Conservation (phyloP, 2,329 filamentous ascomycete genomes). For the Cercospora nicotianae region DNA sequence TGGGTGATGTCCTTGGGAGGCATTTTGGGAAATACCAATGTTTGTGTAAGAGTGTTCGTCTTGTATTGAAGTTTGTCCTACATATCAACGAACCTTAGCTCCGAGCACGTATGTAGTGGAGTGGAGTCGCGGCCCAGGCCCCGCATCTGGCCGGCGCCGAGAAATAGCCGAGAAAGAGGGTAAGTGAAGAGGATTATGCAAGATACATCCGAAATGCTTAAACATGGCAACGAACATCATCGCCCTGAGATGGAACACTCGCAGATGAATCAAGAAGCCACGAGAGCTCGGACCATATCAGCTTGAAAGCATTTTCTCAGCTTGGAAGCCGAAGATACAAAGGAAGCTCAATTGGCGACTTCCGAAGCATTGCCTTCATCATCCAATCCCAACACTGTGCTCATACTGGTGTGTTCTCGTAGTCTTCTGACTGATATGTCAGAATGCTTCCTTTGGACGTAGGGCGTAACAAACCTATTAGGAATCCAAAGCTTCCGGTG, state of each 20-base stretch:
- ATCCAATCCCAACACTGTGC: not conserved
- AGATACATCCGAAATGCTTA: no score
- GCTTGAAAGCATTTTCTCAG: not conserved
- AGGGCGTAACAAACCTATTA: not conserved
- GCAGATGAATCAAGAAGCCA: not conserved
- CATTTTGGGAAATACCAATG: slow-evolving; percentile 6
- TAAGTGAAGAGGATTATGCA: not conserved
- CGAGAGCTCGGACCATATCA: not conserved
- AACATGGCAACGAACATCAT: no score
- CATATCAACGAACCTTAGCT: not conserved
- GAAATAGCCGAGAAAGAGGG: not conserved
- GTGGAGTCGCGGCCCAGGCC: not conserved
- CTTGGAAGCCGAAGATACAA: not conserved
- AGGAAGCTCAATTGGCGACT: not conserved
- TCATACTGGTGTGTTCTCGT: not conserved
- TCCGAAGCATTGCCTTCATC: not conserved
- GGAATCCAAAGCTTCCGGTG: not conserved
- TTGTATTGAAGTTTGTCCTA: not conserved
- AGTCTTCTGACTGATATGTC: not conserved
- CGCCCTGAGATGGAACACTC: not conserved
- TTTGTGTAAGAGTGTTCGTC: not conserved
- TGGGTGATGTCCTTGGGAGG: slow-evolving; percentile 13
- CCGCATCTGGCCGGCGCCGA: not conserved
- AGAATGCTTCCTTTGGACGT: not conserved
- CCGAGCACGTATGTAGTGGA: not conserved